phyloP scores from a whole-genome alignment of 2,329 filamentous ascomycete genomes.

The Aureobasidium lini region DNA sequence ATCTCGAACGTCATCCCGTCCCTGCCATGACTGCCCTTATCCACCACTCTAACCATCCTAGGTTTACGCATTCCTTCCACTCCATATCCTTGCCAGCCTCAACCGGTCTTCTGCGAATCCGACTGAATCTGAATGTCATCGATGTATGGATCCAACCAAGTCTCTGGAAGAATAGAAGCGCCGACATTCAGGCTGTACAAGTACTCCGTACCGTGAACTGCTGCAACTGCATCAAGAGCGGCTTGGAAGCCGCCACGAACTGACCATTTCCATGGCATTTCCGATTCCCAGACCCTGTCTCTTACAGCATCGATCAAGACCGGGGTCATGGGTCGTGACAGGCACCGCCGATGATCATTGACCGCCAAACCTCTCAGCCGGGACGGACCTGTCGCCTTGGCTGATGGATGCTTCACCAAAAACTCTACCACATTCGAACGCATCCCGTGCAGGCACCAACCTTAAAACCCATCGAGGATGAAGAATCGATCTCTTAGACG shows the following conservation, averaged over 20 bases:
- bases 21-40: neutral
- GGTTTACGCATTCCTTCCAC: neutral
- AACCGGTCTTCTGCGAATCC: neutral
- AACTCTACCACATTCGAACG: neutral
- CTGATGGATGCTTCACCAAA: neutral
- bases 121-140: neutral
- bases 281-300: too few species aligned
- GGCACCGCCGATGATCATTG: neutral
- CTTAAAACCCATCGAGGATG: neutral
- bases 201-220: too few species aligned
- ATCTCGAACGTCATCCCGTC: neutral
- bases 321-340: neutral
- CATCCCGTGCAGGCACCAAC: neutral
- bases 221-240: too few species aligned
- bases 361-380: neutral
- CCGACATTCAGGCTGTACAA: too few species aligned
- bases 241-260: too few species aligned
- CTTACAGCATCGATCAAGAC: too few species aligned
- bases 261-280: too few species aligned
- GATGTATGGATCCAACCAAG: neutral
- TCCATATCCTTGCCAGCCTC: neutral
- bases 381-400: neutral
- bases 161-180: too few species aligned
- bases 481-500: neutral
- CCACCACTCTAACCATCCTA: neutral